Evolutionary conservation across 345 rosid species (phyloP), one percentile per base, ranked within the genome.

Genomic region (Populus pruinosa): DNA sequence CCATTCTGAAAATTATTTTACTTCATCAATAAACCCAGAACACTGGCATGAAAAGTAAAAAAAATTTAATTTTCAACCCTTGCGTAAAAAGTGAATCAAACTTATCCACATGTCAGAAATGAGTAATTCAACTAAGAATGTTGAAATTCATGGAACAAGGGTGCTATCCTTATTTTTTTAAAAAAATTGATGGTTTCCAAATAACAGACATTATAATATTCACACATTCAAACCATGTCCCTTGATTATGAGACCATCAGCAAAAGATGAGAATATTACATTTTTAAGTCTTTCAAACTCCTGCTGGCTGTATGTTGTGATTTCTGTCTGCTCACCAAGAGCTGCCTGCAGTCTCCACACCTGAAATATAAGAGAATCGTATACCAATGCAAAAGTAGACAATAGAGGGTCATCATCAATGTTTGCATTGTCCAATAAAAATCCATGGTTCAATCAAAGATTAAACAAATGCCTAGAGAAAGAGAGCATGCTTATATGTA

Each of bases 301-400:
- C 80, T 90, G 96, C 85, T 90, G 97, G 83, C 97, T 93, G 78
- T 83, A 92, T 79, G 87, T 92, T 21, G 93, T 92, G 76, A 93
- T 93, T 86, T 93, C 98, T 27, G 92, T 86, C 83, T 93, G 99
- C 88, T 93, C 98, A 41, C 99, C 97, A 41, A 96, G 92, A 81
- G 96, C 99, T 72, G 97, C 98, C 80, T 96, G 98, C 74, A 96
- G 99, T 83, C 97, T 91, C 99, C 98, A 93, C 11, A 96, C 97
- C 99, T 95, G 84, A 74, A 66, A 18, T 21, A 9, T 25, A 67
- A 77, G 23, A 76, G 59, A 59, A 29, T 6, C 33, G 8, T 16
- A 44, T 29, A 59, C 7, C 44, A 63, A 49, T 23, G 11, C 20
- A 50, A 59, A 44, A 56, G 36, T 43, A 55, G 17, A 13, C 68